A percentile compares a stretch with the other conserved stretches of the same genome.
Evolutionary conservation across 768 basidiomycete genomes (phyloP).

Genomic region (Agaricus bisporus): DNA sequence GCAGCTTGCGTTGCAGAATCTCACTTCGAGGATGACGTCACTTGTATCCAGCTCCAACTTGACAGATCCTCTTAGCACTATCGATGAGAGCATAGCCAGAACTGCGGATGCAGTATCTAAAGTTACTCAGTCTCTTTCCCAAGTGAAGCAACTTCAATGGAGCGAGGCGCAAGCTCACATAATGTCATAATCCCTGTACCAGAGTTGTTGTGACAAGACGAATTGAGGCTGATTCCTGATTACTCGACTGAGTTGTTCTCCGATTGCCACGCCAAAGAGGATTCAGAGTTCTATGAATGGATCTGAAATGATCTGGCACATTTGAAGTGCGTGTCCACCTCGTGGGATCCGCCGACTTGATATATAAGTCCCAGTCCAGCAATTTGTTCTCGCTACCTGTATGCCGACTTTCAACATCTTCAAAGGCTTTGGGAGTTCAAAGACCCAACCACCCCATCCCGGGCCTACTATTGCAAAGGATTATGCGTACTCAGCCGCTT

Average conservation of each 20-base stretch:
- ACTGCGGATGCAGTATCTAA: slow-evolving; percentile 69
- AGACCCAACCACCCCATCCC: not conserved
- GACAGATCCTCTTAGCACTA: slow-evolving; percentile 34
- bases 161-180: slow-evolving; percentile 27
- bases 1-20: slow-evolving; percentile 41
- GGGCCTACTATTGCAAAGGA: slow-evolving; percentile 3
- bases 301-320: slow-evolving; percentile 5
- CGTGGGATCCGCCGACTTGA: slow-evolving; percentile 4
- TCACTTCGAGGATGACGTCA: slow-evolving; percentile 45
- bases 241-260: not conserved
- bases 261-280: slow-evolving; percentile 1
- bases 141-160: slow-evolving; percentile 53
- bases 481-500: slow-evolving; percentile 3
- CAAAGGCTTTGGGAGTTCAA: slow-evolving; percentile 13
- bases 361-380: not conserved
- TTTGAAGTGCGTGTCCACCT: slow-evolving; percentile 13
- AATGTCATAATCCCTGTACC: not conserved
- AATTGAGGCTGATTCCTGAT: not conserved
- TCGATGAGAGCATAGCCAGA: slow-evolving; percentile 29
- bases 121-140: slow-evolving; percentile 53
- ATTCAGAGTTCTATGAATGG: not conserved
- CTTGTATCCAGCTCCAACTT: slow-evolving; percentile 32
- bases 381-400: not conserved
- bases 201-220: not conserved
- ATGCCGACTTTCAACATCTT: slow-evolving; percentile 23